Base-by-base conservation (phyloP, 345 rosid genomes). In the Geranium brycei region DNA sequence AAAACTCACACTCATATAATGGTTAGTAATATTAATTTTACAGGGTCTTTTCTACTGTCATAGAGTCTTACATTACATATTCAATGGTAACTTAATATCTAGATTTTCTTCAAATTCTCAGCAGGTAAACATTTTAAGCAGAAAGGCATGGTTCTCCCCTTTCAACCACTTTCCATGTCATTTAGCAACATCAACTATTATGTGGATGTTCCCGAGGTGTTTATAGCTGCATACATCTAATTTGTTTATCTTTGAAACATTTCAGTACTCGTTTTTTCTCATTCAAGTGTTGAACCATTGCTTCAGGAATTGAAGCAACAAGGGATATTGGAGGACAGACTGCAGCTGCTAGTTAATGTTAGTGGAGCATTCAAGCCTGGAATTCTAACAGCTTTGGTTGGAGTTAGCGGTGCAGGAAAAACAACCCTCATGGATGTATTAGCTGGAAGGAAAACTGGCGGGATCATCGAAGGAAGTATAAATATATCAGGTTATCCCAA, bases 401-500 rank as follows among this genome's bases (percentile, higher is more conserved):
- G 99, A 76, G 89, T 93, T 28, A 93, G 99, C 73, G 97, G 99
- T 69, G 99, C 97, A 1, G 99, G 99, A 35, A 93, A 93, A 75
- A 93, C 99, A 57, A 93, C 99, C 19, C 99, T 93, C 67, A 93
- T 93, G 99, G 99, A 90, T 80, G 99, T 90, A 72, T 80, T 93
- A 80, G 93, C 97, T 19, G 99, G 99, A 64, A 81, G 99, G 69
- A 93, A 93, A 81, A 93, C 96, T 55, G 99, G 97, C 58, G 97
- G 99, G 66, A 19, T 78, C 58, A 85, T 90, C 40, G 96, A 90
- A 82, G 99, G 99, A 65, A 77, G 70, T 75, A 81, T 90, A 73
- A 62, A 80, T 74, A 78, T 93, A 77, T 87, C 97, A 16, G 97
- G 99, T 66, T 90, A 82, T 74, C 96, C 91, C 7, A 93, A 90